Percentiles rank a stretch among this genome's conserved stretches.
phyloP scores from a whole-genome alignment of 345 rosid species.

The Lepidium didymum region DNA sequence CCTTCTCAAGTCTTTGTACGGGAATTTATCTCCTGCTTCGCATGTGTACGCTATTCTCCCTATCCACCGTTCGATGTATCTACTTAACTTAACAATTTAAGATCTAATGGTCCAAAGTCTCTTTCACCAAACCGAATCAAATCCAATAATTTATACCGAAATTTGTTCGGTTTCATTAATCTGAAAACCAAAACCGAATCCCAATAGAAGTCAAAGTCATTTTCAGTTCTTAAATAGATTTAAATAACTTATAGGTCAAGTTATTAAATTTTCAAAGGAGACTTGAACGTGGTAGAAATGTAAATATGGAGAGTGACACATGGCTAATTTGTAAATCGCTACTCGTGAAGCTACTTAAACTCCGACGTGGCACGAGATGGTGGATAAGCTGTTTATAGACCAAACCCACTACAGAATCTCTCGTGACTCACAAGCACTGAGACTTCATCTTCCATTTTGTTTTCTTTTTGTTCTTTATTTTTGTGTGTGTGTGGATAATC shows the following conservation, averaged over 20 bases:
- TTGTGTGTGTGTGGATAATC: constrained; percentile 1
- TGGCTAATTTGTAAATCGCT: not conserved
- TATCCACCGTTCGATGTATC: constrained; percentile 4
- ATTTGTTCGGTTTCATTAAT: not conserved
- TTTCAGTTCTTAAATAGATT: too few relatives aligned
- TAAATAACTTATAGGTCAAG: too few relatives aligned
- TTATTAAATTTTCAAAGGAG: too few relatives aligned
- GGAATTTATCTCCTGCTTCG: constrained; percentile 1
- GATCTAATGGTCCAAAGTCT: constrained; percentile 5
- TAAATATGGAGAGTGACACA: constrained; percentile 11
- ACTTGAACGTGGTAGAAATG: constrained; percentile 12
- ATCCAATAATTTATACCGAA: not conserved
- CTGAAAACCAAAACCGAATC: too few relatives aligned
- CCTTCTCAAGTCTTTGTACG: constrained; percentile 19
- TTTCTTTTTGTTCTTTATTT: not conserved
- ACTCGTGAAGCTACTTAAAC: not conserved
- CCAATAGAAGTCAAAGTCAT: too few relatives aligned
- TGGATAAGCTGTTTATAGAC: not conserved
- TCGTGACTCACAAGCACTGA: not conserved
- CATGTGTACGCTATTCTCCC: not conserved
- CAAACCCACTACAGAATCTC: not conserved
- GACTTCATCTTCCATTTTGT: not conserved
- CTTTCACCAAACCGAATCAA: not conserved
- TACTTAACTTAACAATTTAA: not conserved
- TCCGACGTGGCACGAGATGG: not conserved